Evolutionary conservation across 129 eudicot species (phyloP).

Genomic region (Saposhnikovia divaricata): DNA sequence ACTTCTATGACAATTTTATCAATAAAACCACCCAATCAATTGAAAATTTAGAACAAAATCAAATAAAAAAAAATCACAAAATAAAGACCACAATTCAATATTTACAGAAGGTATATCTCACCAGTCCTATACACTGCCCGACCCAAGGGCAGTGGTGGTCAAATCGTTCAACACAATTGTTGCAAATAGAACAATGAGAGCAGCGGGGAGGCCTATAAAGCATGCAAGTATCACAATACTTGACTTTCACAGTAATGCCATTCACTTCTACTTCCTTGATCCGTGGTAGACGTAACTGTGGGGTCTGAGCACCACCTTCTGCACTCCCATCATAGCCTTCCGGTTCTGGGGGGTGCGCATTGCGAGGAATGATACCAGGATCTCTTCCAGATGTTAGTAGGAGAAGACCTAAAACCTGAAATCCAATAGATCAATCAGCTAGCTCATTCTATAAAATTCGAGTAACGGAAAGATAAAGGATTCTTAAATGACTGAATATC

Average conservation of each 20-base stretch:
- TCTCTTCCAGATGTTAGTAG: slow-evolving; percentile 94
- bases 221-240: slow-evolving; percentile 99
- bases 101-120: slow-evolving; percentile 30
- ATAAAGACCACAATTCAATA: neutral
- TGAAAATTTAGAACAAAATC: no score
- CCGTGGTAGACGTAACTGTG: slow-evolving; percentile 85
- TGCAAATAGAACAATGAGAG: slow-evolving; percentile 98
- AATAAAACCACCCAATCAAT: no score
- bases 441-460: neutral
- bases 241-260: slow-evolving; percentile 82
- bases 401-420: slow-evolving; percentile 84
- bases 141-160: slow-evolving; percentile 99
- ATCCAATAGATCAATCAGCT: slow-evolving; percentile 10
- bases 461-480: neutral
- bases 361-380: slow-evolving; percentile 98
- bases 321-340: slow-evolving; percentile 68
- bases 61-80: no score
- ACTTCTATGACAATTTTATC: neutral
- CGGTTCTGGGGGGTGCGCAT: slow-evolving; percentile 99
- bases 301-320: slow-evolving; percentile 85
- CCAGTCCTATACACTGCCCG: slow-evolving; percentile 99
- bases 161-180: slow-evolving; percentile 93
- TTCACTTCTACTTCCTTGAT: slow-evolving; percentile 95
- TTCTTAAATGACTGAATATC: neutral
- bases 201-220: slow-evolving; percentile 99